Conservation (phyloP, 106 monocot genomes). For the Acorus calamus region DNA sequence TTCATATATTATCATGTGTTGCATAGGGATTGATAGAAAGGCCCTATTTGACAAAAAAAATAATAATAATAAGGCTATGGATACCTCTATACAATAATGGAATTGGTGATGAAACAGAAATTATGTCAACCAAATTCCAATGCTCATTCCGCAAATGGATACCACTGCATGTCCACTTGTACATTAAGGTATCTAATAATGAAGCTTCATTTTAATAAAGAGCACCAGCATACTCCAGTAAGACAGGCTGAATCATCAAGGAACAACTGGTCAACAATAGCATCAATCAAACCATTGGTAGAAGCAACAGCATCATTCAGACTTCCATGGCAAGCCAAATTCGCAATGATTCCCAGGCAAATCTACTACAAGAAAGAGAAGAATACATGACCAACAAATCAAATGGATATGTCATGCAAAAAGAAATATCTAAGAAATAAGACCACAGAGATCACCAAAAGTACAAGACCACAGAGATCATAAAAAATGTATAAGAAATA, state of each 20-base stretch:
- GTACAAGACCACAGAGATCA: no score
- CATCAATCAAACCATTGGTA: conserved; percentile 58
- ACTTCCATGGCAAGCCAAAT: conserved; percentile 74
- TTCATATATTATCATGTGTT: no score
- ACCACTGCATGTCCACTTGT: neutral
- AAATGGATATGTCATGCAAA: neutral
- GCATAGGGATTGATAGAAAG: no score
- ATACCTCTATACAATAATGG: no score
- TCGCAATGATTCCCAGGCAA: conserved; percentile 93
- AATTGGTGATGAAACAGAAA: no score
- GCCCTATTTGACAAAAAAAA: no score
- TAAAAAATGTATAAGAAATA: no score
- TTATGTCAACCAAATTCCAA: no score
- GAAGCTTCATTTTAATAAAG: neutral
- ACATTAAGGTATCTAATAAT: neutral
- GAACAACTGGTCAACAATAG: conserved; percentile 55
- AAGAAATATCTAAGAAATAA: neutral
- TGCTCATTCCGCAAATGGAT: neutral
- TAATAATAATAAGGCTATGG: no score
- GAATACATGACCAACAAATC: neutral
- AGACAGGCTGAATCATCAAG: conserved; percentile 69
- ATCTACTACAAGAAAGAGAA: conserved; percentile 54
- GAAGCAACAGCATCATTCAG: conserved; percentile 34
- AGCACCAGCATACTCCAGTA: conserved; percentile 71
- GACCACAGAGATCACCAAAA: neutral